A percentile compares a stretch with the other conserved stretches of the same genome.
phyloP scores from a whole-genome alignment of 2,329 filamentous ascomycete species.

The Didymosphaeria variabile region DNA sequence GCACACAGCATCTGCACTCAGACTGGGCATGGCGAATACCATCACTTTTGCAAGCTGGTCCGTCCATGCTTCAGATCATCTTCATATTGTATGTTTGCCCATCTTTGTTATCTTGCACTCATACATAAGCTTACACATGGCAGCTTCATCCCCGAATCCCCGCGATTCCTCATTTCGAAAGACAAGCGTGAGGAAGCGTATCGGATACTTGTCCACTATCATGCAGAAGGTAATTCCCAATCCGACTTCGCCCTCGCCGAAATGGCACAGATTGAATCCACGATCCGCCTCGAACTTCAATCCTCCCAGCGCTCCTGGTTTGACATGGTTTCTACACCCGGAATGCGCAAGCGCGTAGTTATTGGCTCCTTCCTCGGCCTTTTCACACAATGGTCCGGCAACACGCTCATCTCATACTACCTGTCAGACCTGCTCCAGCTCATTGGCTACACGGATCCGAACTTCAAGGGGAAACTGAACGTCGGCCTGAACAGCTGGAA shows the following conservation, averaged over 20 bases:
- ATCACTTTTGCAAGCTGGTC: slow-evolving; percentile 62
- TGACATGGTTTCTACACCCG: slow-evolving; percentile 68
- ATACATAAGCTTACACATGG: background rate
- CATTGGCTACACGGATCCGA: slow-evolving; percentile 64
- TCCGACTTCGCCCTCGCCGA: slow-evolving; percentile 71
- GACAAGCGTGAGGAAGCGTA: slow-evolving; percentile 70
- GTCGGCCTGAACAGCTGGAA: slow-evolving; percentile 68
- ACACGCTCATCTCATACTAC: slow-evolving; percentile 69
- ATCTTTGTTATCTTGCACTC: background rate
- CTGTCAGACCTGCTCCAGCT: slow-evolving; percentile 68
- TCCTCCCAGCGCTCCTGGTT: slow-evolving; percentile 62
- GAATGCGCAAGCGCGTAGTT: slow-evolving; percentile 70
- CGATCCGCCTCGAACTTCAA: slow-evolving; percentile 65
- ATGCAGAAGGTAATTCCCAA: slow-evolving; percentile 67
- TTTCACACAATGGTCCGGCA: slow-evolving; percentile 73
- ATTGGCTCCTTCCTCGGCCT: slow-evolving; percentile 70
- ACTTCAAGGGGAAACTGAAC: slow-evolving; percentile 53
- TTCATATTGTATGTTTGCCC: slow-evolving; percentile 63
- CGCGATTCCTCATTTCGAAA: slow-evolving; percentile 70
- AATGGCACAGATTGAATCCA: slow-evolving; percentile 71
- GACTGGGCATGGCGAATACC: slow-evolving; percentile 74
- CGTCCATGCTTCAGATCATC: slow-evolving; percentile 64
- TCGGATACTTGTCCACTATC: slow-evolving; percentile 67
- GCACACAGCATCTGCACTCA: slow-evolving; percentile 55
- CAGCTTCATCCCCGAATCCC: slow-evolving; percentile 67